These are phyloP conservation scores for Andrographis paniculata DNA, from an alignment of 305 asterid genomes.

Conservation along the genomic window DNA sequence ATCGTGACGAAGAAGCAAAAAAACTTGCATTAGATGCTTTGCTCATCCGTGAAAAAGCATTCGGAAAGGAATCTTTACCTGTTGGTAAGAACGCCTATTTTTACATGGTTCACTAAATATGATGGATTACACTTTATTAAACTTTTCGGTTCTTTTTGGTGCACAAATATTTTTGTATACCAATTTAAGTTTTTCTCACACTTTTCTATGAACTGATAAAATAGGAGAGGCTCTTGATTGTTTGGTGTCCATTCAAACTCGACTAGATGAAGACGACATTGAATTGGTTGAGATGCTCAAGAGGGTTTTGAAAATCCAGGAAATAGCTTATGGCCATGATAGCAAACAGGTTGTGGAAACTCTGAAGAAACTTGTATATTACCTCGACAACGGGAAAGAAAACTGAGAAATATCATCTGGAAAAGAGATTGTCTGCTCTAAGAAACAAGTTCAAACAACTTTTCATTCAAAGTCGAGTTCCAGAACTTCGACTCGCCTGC, in stretches of 20 bases:
- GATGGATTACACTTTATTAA: not conserved
- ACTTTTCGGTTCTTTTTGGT: not conserved
- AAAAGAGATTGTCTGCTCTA: too few species aligned
- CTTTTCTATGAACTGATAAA: conserved; percentile 5
- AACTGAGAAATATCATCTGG: too few species aligned
- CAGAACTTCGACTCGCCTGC: too few species aligned
- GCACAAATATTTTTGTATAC: not conserved
- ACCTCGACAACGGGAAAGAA: too few species aligned
- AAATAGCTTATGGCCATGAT: conserved; percentile 56
- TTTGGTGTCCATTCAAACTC: conserved; percentile 63
- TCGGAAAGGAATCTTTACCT: conserved; percentile 75
- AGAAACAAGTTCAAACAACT: too few species aligned
- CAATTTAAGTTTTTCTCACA: not conserved
- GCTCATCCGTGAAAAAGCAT: conserved; percentile 60
- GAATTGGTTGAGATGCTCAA: conserved; percentile 54
- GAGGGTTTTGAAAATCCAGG: conserved; percentile 75
- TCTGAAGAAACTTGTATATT: conserved; percentile 58
- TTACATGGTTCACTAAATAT: conserved; percentile 5
- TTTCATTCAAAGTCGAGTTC: too few species aligned
- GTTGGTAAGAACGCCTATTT: conserved; percentile 57
- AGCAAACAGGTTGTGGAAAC: conserved; percentile 73
- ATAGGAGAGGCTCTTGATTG: conserved; percentile 98
- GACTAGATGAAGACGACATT: conserved; percentile 47
- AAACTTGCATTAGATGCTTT: conserved; percentile 56
- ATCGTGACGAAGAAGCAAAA: conserved; percentile 81